Conservation (phyloP, 2,329 filamentous ascomycete genomes). For the Colletotrichum sp. region DNA sequence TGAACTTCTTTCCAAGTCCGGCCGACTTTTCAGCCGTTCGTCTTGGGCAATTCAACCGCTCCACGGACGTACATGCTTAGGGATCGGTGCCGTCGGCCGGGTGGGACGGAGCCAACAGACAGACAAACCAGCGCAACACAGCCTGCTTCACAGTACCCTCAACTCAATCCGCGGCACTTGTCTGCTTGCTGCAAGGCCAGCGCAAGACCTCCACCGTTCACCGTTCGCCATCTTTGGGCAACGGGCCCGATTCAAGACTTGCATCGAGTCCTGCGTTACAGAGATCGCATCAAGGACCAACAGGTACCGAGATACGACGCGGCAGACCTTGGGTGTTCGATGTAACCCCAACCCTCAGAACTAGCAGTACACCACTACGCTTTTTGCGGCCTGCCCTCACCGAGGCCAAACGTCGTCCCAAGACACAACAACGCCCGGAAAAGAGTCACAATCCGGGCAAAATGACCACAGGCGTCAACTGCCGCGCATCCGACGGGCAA, state of each 20-base stretch:
- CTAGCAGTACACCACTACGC: background rate
- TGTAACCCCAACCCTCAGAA: conserved; percentile 12
- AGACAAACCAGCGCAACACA: background rate
- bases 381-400: background rate
- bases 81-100: background rate
- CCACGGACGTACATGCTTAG: background rate
- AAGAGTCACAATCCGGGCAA: background rate
- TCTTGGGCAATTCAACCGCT: background rate
- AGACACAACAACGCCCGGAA: background rate
- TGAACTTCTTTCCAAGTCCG: background rate
- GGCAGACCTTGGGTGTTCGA: background rate
- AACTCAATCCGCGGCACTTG: background rate
- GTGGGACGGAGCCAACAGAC: background rate
- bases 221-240: background rate
- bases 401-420: background rate
- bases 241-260: conserved; percentile 18
- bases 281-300: background rate
- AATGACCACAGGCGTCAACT: background rate
- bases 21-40: background rate
- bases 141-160: background rate
- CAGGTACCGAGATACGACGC: background rate
- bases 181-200: conserved; percentile 10
- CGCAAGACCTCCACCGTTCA: conserved; percentile 3
- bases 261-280: conserved; percentile 4
- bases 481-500: background rate